A percentile compares a stretch with the other conserved stretches of the same genome.
Conservation (phyloP, 2,329 filamentous ascomycete genomes). For the Seiridium cupressi region DNA sequence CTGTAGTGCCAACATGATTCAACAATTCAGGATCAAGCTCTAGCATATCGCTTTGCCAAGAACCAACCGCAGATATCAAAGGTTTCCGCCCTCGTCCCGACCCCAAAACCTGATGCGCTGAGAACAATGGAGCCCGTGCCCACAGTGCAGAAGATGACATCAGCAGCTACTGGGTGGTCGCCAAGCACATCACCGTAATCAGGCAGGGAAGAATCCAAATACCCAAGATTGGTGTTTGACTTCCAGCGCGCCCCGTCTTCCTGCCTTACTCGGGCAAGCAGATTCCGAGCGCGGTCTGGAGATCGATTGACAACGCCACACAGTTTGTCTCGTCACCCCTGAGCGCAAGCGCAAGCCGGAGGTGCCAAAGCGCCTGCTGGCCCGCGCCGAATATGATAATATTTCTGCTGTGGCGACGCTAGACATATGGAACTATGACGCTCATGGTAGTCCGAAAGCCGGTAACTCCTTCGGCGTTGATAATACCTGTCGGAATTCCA, state of each 20-base stretch:
- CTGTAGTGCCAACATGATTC: conserved; percentile 48
- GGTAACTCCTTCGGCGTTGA: conserved; percentile 68
- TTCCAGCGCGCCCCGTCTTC: conserved; percentile 34
- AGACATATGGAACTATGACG: conserved; percentile 43
- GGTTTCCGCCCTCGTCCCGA: conserved; percentile 24
- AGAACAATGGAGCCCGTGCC: conserved; percentile 60
- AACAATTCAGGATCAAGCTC: conserved; percentile 67
- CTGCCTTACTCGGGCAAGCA: conserved; percentile 42
- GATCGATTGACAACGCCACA: conserved; percentile 30
- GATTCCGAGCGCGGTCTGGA: background rate
- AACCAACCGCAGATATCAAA: conserved; percentile 51
- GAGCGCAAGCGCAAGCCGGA: conserved; percentile 62
- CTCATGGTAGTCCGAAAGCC: conserved; percentile 68
- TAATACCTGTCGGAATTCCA: conserved; percentile 44
- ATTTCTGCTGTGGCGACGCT: conserved; percentile 19
- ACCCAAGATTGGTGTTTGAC: conserved; percentile 5
- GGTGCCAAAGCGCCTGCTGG: conserved; percentile 71
- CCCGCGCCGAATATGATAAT: conserved; percentile 68
- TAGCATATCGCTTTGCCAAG: conserved; percentile 60
- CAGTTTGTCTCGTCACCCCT: conserved; percentile 18
- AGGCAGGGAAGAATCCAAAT: background rate
- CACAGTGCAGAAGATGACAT: conserved; percentile 65
- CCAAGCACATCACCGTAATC: conserved; percentile 40
- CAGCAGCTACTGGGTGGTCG: conserved; percentile 51
- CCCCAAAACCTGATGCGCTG: conserved; percentile 44